Base-by-base conservation (phyloP, 2,329 filamentous ascomycete genomes). In the Stemphylium vesicarium region DNA sequence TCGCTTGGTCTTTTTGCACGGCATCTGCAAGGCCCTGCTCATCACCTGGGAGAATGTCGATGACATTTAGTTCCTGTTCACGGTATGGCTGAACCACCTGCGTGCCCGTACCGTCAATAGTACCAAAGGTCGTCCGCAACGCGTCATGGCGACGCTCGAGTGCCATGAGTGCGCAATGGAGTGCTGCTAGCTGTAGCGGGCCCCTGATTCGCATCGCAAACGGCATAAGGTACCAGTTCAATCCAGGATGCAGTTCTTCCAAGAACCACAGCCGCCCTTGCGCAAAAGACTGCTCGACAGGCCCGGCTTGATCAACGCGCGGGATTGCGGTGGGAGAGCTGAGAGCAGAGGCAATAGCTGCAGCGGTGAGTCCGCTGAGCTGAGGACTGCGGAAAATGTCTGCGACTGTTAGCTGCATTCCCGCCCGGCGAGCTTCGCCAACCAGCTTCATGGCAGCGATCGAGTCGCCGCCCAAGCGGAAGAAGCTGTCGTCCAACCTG, bases 401-500 rank as follows among this genome's bases (percentile, higher is more conserved):
- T 4, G 22, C 43, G 4, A 52, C 42, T 4, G 15, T 43, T 3
- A 38, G n/a, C 13, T 38, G 24, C 1, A 54, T 6, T 4, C 20
- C 39, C 8, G n/a, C 8, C 31, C 47, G 46, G 2, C 52, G 55
- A 2, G 51, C 51, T 11, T 47, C 51, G 22, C 40, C 40, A 1
- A 57, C 60, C 18, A 56, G 39, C 43, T 42, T 59, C 50, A 58
- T 63, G 4, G 46, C 57, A 10, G 42, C 24, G 15, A 63, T 40
- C 1, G 45, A 54, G 33, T 62, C 59, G 13, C 59, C 57, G 7
- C 59, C 59, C 2, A 62, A 48, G 13, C 31, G 24, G 48, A 62
- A 60, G 36, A 62, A 62, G 31, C 47, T 53, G 24, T 60, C 57
- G 11, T 62, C 45, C 6, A 38, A 15, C 5, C 49, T 40, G 4